Base-by-base conservation (phyloP, 2,329 filamentous ascomycete species). In the Nothomitra cinnamomea region DNA sequence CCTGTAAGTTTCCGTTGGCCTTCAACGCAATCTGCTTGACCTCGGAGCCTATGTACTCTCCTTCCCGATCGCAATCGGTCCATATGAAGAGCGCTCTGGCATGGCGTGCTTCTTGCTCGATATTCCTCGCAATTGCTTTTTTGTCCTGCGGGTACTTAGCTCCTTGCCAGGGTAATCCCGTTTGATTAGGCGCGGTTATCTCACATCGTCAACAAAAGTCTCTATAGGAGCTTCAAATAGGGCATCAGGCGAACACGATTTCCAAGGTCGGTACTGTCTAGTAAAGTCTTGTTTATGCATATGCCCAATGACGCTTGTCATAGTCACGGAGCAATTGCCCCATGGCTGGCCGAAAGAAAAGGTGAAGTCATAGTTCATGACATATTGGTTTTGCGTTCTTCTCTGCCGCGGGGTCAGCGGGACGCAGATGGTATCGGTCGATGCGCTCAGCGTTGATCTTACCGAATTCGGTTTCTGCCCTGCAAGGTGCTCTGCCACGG, bases 31-130 rank as follows among this genome's bases (percentile, higher is more conserved):
- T 83, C 52, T 85, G 78, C 45, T 87, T 82, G 56, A 98, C 90
- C 66, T 98, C 90, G 40, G 84, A 77, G 5, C 92, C 92, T 60
- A 98, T 98, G 64, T 96, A 85, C 66, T 98, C 92, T 36, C 92
- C 92, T 73, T 98, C 92, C 54, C 89, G 81, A 72, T 98, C 92
- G 67, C 92, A 96, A 74, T 98, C 92, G 0, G 92, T 98, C 92
- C 92, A 98, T 61, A 98, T 95, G 66, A 94, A 90, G 32, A 98
- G 73, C 12, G 82, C 79, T 54, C 75, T 77, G n/a, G 81, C 76
- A 63, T 77, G 76, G 56, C 76, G 76, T 17, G 92, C 90, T 66
- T 94, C 83, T 1, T 76, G 71, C 60, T 83, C 78, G 61, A 98
- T 92, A 63, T 98, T 98, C 32, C 81, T 75, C 8, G 89, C 88